Evolutionary conservation across 257 asterid genomes (phyloP).

Genomic region (Pogostemon cablin): DNA sequence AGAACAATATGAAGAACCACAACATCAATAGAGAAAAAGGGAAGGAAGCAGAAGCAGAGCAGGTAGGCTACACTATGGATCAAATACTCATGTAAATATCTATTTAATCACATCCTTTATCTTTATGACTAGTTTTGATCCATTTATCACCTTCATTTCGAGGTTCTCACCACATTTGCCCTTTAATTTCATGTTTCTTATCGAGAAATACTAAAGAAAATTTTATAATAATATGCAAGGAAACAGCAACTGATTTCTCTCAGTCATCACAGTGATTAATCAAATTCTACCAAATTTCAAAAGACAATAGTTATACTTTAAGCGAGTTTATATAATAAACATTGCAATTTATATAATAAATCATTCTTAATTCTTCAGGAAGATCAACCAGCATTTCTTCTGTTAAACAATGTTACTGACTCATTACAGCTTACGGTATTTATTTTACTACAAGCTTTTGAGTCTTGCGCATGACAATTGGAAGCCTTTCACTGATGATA

Average conservation of each 20-base stretch:
- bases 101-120: constrained; percentile 16
- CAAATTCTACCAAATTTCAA: constrained; percentile 9
- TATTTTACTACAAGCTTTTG: constrained; percentile 69
- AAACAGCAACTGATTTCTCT: constrained; percentile 23
- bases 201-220: not conserved
- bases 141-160: constrained; percentile 27
- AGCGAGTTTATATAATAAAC: constrained; percentile 27
- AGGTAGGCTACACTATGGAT: constrained; percentile 16
- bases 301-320: not conserved
- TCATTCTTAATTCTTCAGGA: constrained; percentile 33
- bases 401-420: constrained; percentile 33
- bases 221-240: constrained; percentile 9
- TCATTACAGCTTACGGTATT: constrained; percentile 48
- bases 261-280: constrained; percentile 26
- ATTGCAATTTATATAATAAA: constrained; percentile 29
- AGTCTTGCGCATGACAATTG: constrained; percentile 67
- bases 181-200: constrained; percentile 22
- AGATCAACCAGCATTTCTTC: constrained; percentile 31
- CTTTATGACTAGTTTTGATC: constrained; percentile 20
- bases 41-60: not conserved
- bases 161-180: constrained; percentile 20
- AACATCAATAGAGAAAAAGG: not conserved
- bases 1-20: not conserved
- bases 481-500: constrained; percentile 76
- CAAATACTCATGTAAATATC: constrained; percentile 18